Evolutionary conservation across 2,329 filamentous ascomycete genomes (phyloP), one percentile per base, ranked within the genome.

Genomic region (Talaromyces sp.): DNA sequence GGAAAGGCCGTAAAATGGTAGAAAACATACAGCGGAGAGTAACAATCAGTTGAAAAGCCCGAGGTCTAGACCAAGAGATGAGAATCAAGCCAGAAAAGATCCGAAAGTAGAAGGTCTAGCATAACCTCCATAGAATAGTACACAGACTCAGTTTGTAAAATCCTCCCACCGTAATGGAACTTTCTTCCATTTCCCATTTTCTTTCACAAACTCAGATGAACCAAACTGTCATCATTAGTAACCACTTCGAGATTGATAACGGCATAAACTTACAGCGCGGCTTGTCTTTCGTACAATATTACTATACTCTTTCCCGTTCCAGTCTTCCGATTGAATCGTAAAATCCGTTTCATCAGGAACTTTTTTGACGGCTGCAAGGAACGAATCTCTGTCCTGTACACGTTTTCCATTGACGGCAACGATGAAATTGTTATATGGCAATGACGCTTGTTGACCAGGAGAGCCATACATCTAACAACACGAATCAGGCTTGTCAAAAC

Each of bases 271-370:
- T 49, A 63, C 62, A 63, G 62, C 62, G 13, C 41, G 27, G 10
- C 39, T 58, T 31, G 62, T 39, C 62, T 63, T 63, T 39, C 62
- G 27, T 35, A 63, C 35, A 16, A 63, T 63, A 35, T 50, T 54
- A 16, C 22, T 39, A 49, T 58, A 59, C 24, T 39, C 62, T 24
- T 59, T 63, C 33, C 54, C 62, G 37, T 63, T 63, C 62, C 62
- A 63, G 35, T 63, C 62, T 33, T 58, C 54, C 1, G 62, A 63
- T 43, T 63, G 62, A 45, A 63, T 63, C 19, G 54, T 63, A 22
- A 63, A 63, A 39, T 63, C 62, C 14, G 39, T 41, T 37, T 63
- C 62, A 49, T 63, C 62, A 31, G 54, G 62, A 2, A 63, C 43
- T 45, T 58, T 31, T 16, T 31, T 50, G 33, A 63, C 33, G 22